Conservation (phyloP, 2,329 filamentous ascomycete species). For the Rosellinia necatrix region DNA sequence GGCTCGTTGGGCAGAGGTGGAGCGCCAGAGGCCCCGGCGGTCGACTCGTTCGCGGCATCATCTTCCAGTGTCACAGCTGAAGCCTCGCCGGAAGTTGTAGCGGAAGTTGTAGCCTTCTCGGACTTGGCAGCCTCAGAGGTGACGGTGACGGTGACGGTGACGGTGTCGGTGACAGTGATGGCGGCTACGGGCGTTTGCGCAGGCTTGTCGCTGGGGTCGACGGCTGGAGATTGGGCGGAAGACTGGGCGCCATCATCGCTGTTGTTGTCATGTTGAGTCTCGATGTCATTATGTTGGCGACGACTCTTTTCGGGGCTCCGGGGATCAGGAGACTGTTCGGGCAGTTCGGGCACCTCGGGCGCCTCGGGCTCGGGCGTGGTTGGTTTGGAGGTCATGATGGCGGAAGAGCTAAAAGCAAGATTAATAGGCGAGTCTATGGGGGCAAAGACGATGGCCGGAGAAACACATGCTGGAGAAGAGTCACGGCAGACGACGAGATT, state of each 20-base stretch:
- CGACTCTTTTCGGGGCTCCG: background rate
- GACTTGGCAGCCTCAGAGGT: no score
- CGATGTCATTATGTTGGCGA: background rate
- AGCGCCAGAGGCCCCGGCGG: constrained; percentile 28
- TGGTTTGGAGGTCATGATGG: constrained; percentile 8
- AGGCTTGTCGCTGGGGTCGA: constrained; percentile 9
- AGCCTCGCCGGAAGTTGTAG: constrained; percentile 32
- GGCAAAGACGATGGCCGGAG: constrained; percentile 2
- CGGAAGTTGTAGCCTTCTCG: constrained; percentile 29
- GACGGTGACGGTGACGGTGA: no score
- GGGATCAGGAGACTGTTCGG: constrained; percentile 2
- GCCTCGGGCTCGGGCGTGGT: constrained; percentile 9
- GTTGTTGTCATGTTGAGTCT: background rate
- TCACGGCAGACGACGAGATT: background rate
- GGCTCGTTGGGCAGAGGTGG: constrained; percentile 47
- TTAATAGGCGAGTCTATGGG: constrained; percentile 16
- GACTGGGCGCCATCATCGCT: constrained; percentile 9
- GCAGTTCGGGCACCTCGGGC: no score
- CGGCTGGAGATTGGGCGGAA: no score
- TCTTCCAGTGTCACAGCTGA: constrained; percentile 20
- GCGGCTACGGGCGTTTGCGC: background rate
- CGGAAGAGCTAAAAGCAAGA: constrained; percentile 12
- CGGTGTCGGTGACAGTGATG: no score
- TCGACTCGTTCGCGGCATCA: background rate
- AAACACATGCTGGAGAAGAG: constrained; percentile 22